Percentiles rank a stretch among this genome's conserved stretches.
Evolutionary conservation across 2,329 filamentous ascomycete species (phyloP).

Genomic region (Fusarium decemcellulare): DNA sequence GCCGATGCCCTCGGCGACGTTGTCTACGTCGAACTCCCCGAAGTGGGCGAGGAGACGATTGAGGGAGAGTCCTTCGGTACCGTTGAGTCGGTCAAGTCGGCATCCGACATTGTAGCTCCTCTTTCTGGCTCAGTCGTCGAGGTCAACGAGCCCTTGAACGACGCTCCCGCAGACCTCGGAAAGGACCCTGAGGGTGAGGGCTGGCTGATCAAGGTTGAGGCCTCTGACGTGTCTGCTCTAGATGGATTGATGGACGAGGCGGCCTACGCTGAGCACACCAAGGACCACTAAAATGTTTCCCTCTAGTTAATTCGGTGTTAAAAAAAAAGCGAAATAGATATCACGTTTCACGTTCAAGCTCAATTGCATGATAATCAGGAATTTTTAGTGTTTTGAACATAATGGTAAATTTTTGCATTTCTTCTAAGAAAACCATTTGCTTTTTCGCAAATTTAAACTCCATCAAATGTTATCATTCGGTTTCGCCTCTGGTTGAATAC

Average conservation of each 20-base stretch:
- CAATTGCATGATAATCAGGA: background rate
- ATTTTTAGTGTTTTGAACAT: slow-evolving; percentile 5
- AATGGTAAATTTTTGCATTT: slow-evolving; percentile 9
- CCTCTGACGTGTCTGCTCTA: slow-evolving; percentile 68
- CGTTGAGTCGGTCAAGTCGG: slow-evolving; percentile 93
- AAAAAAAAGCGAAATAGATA: slow-evolving; percentile 38
- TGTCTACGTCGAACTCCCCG: slow-evolving; percentile 90
- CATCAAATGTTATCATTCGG: slow-evolving; percentile 27
- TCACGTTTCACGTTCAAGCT: slow-evolving; percentile 8
- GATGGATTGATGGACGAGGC: slow-evolving; percentile 79
- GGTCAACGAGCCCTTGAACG: slow-evolving; percentile 67
- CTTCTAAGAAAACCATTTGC: slow-evolving; percentile 22
- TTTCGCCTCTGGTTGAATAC: slow-evolving; percentile 41
- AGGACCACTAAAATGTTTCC: slow-evolving; percentile 30
- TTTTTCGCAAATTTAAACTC: slow-evolving; percentile 30
- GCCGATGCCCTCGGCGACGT: slow-evolving; percentile 89
- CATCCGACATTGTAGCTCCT: slow-evolving; percentile 89
- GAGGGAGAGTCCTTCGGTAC: slow-evolving; percentile 86
- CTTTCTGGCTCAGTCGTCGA: slow-evolving; percentile 79
- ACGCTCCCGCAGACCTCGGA: slow-evolving; percentile 65
- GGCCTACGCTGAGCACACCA: slow-evolving; percentile 66
- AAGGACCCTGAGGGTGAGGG: slow-evolving; percentile 82
- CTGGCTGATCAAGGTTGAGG: slow-evolving; percentile 87
- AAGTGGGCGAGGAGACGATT: slow-evolving; percentile 72
- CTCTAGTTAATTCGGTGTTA: slow-evolving; percentile 29